These are phyloP conservation scores for Aspergillus sp. DNA, from an alignment of 2,329 filamentous ascomycete species.

Conservation along the genomic window DNA sequence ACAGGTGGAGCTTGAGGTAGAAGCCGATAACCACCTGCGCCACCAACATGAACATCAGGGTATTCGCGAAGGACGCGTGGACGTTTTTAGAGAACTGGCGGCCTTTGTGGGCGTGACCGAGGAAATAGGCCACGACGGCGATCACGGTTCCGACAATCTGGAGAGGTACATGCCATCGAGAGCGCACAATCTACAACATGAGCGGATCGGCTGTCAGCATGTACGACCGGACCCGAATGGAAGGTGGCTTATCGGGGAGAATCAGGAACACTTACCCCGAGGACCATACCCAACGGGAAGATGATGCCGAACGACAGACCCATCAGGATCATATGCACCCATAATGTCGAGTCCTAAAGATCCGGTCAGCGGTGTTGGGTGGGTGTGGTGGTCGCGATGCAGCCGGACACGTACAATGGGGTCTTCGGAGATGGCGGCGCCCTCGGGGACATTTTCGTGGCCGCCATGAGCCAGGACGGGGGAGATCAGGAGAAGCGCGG, in stretches of 20 bases:
- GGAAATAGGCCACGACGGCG: conserved; percentile 79
- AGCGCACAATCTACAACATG: conserved; percentile 69
- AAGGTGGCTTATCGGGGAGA: background rate
- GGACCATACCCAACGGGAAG: conserved; percentile 92
- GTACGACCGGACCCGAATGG: background rate
- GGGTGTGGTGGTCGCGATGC: background rate
- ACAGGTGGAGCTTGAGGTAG: conserved; percentile 86
- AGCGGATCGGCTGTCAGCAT: background rate
- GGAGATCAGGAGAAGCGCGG: conserved; percentile 26
- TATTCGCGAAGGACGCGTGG: conserved; percentile 76
- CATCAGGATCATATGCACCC: conserved; percentile 90
- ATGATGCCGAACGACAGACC: conserved; percentile 84
- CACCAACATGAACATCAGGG: conserved; percentile 75
- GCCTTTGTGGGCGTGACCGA: conserved; percentile 87
- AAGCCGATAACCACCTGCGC: conserved; percentile 76
- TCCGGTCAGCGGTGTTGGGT: conserved; percentile 6
- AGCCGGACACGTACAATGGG: conserved; percentile 60
- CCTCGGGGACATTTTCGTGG: conserved; percentile 63
- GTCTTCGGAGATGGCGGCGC: conserved; percentile 66
- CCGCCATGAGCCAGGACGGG: conserved; percentile 49
- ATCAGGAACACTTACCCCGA: conserved; percentile 63
- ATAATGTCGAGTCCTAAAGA: conserved; percentile 71
- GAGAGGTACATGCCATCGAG: conserved; percentile 88
- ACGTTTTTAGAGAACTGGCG: conserved; percentile 80
- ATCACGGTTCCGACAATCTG: conserved; percentile 73